Evolutionary conservation across 805 yeast genomes (phyloP).

Genomic region (Saccharomycopsis fibuligera): DNA sequence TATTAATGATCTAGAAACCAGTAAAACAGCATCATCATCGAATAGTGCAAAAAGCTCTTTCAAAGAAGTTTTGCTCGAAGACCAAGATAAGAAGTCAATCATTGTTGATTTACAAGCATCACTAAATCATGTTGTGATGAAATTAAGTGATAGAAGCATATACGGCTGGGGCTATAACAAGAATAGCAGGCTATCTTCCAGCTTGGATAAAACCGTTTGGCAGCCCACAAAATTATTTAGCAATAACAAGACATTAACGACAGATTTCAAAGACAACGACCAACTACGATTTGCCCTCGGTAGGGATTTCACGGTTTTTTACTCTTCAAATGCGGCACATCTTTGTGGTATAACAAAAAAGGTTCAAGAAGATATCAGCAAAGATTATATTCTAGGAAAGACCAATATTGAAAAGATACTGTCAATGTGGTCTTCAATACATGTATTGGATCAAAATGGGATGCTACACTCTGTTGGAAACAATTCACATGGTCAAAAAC

Average conservation of each 20-base stretch:
- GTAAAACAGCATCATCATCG: neutral
- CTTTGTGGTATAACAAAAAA: neutral
- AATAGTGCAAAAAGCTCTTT: no score
- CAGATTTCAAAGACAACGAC: neutral
- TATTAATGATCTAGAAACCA: neutral
- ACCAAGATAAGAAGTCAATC: neutral
- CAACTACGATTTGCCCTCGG: constrained; percentile 1
- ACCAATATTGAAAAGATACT: constrained; percentile 26
- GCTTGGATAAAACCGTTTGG: constrained; percentile 14
- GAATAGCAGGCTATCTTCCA: constrained; percentile 44
- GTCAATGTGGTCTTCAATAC: constrained; percentile 80
- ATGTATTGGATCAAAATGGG: constrained; percentile 31
- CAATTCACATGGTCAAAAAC: constrained; percentile 65
- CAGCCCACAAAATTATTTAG: constrained; percentile 8
- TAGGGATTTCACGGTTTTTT: constrained; percentile 10
- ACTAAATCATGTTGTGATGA: constrained; percentile 39
- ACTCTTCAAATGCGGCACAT: neutral
- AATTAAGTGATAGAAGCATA: constrained; percentile 35
- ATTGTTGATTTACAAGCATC: constrained; percentile 31
- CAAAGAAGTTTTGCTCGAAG: neutral
- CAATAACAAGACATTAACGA: no score
- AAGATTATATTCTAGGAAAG: neutral
- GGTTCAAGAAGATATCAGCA: neutral
- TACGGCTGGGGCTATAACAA: constrained; percentile 68
- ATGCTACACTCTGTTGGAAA: constrained; percentile 58